These are phyloP conservation scores for Yamadazyma aaseri DNA, from an alignment of 1,139 yeast genomes.

Conservation along the genomic window DNA sequence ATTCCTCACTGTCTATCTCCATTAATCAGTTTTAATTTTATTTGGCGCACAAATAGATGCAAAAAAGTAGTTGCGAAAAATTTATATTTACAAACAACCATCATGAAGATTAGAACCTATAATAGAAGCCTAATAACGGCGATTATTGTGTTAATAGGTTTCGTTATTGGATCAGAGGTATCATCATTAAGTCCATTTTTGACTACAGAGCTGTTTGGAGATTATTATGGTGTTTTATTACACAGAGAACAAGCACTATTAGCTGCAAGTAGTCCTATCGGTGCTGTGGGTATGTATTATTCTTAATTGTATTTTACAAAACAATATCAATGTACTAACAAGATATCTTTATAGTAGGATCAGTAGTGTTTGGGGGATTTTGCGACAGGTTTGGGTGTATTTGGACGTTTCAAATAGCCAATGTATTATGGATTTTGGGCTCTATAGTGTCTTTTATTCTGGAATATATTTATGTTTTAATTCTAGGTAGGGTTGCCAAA, in stretches of 20 bases:
- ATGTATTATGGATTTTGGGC: slow-evolving; percentile 30
- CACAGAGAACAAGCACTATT: slow-evolving; percentile 27
- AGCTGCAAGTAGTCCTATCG: slow-evolving; percentile 29
- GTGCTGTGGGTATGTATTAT: slow-evolving; percentile 18
- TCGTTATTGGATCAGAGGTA: slow-evolving; percentile 32
- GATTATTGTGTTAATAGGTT: slow-evolving; percentile 27
- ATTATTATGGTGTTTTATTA: slow-evolving; percentile 19
- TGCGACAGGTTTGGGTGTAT: slow-evolving; percentile 31
- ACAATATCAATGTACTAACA: slow-evolving; percentile 8
- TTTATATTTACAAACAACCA: too few relatives aligned
- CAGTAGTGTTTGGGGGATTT: slow-evolving; percentile 31
- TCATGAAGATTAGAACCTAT: slow-evolving; percentile 17
- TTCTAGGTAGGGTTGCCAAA: slow-evolving; percentile 28
- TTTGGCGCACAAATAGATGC: slow-evolving; percentile 1
- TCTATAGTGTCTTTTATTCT: slow-evolving; percentile 25
- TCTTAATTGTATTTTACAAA: not conserved
- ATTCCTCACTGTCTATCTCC: not conserved
- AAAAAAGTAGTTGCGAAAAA: not conserved
- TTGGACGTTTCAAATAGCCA: slow-evolving; percentile 23
- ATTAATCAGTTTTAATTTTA: slow-evolving; percentile 1
- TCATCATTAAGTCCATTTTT: slow-evolving; percentile 26
- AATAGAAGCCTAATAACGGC: slow-evolving; percentile 18
- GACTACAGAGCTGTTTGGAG: slow-evolving; percentile 21
- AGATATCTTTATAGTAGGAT: slow-evolving; percentile 30
- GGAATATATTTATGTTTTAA: slow-evolving; percentile 24